These are phyloP conservation scores for Ascochyta koolunga DNA, from an alignment of 2,329 filamentous ascomycete genomes.

Conservation along the genomic window DNA sequence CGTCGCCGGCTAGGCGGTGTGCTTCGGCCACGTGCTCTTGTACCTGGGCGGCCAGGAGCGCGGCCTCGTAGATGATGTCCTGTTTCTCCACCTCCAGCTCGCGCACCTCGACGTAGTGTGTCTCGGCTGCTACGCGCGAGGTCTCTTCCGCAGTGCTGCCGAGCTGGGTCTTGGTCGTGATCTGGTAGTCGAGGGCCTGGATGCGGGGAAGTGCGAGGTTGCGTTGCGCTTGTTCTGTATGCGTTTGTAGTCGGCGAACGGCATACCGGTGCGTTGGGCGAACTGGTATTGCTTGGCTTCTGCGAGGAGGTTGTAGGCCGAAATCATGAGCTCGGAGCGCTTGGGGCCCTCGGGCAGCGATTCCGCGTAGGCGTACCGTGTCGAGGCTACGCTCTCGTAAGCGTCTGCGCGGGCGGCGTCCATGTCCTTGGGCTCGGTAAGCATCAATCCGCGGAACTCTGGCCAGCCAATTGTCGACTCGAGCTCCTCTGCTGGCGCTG, in stretches of 20 bases:
- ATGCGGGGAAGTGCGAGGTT: constrained; percentile 19
- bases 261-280: constrained; percentile 24
- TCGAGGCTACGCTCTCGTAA: constrained; percentile 34
- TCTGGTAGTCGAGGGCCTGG: constrained; percentile 28
- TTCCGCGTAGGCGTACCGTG: constrained; percentile 31
- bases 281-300: constrained; percentile 38
- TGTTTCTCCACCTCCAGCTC: constrained; percentile 26
- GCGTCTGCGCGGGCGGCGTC: constrained; percentile 28
- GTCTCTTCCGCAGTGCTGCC: constrained; percentile 20
- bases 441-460: constrained; percentile 35
- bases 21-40: constrained; percentile 32
- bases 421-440: constrained; percentile 24
- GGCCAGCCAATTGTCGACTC: constrained; percentile 35
- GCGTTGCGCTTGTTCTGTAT: constrained; percentile 3
- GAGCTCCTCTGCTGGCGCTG: constrained; percentile 28
- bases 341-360: constrained; percentile 25
- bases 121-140: constrained; percentile 15
- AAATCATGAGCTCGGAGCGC: constrained; percentile 28
- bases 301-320: constrained; percentile 37
- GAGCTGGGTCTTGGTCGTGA: constrained; percentile 22
- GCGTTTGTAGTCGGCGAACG: constrained; percentile 23
- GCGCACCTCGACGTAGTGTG: constrained; percentile 21
- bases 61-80: constrained; percentile 22
- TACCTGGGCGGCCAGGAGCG: constrained; percentile 30
- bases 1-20: constrained; percentile 17